Evolutionary conservation across 257 asterid species (phyloP), one percentile per base, ranked within the genome.

Genomic region (Perilla frutescens): DNA sequence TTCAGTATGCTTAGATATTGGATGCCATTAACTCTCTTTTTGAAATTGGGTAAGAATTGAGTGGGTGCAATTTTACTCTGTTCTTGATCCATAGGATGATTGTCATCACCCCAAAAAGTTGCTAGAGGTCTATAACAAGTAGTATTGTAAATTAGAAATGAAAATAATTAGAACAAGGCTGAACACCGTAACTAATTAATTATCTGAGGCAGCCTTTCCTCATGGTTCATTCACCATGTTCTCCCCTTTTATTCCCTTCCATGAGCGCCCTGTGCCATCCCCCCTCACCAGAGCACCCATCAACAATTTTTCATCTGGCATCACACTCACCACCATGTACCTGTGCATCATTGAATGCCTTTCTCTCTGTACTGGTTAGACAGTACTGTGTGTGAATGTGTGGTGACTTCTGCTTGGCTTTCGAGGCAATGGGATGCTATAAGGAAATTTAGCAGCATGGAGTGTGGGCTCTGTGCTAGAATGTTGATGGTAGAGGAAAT

Each of bases 161-260:
- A 5, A 62, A 41, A 43, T 37, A 37, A 44, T 54, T 31, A 44
- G 65, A 70, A 54, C 53, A 45, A 47, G 13, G 31, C 60, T 55
- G 60, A 12, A 55, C 15, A 6, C 26, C 12, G 11, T 8, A 20
- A 14, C 59, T 26, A 34, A 15, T 60, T 31, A 7, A 11, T 31
- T 64, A 65, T 56, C 43, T 34, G 48, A 57, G 37, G 54, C 64
- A 56, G 40, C 73, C 13, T 79, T 59, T 58, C 54, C 9, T 62
- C 62, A 29, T 53, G 65, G 69, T 12, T 15, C 20, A 14, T 39
- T 51, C 66, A 49, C 34, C 36, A 44, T 43, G 14, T 55, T 48
- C 36, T 72, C 75, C 34, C 62, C 34, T 43, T 32, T 54, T 39
- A 2, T 61, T 13, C 15, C 70, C 61, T 14, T 40, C 7, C 36